These are phyloP conservation scores for Tolypocladium inflatum DNA, from an alignment of 2,329 filamentous ascomycete genomes.

Conservation along the genomic window DNA sequence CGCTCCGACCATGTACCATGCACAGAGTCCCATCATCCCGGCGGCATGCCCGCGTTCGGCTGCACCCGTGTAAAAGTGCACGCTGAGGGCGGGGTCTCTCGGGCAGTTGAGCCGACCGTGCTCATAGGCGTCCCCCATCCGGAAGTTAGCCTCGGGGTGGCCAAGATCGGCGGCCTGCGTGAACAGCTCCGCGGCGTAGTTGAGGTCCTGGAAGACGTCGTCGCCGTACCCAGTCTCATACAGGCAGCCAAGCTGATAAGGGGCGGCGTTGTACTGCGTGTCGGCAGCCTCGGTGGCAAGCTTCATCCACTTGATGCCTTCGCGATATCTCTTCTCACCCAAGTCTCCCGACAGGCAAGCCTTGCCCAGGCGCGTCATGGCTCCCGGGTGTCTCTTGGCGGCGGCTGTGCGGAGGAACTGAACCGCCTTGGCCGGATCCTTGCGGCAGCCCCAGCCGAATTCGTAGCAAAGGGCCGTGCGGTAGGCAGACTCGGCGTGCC, in stretches of 20 bases:
- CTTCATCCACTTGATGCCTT: constrained; percentile 95
- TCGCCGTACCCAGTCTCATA: constrained; percentile 93
- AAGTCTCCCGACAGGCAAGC: constrained; percentile 86
- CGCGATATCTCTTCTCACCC: constrained; percentile 75
- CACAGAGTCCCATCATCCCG: constrained; percentile 97
- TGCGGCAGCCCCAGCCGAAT: constrained; percentile 92
- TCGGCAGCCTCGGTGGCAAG: constrained; percentile 85
- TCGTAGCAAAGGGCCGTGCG: constrained; percentile 92
- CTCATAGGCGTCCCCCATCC: constrained; percentile 95
- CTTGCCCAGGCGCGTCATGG: constrained; percentile 84
- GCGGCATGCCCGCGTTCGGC: constrained; percentile 74
- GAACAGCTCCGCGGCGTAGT: constrained; percentile 86
- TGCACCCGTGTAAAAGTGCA: constrained; percentile 94
- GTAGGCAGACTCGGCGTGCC: constrained; percentile 92
- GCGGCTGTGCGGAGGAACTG: constrained; percentile 88
- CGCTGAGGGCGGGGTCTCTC: constrained; percentile 81
- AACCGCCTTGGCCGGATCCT: constrained; percentile 82
- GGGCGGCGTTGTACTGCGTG: constrained; percentile 81
- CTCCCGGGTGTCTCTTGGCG: constrained; percentile 89
- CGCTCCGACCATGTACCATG: constrained; percentile 96
- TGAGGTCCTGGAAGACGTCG: constrained; percentile 84
- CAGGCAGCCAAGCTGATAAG: constrained; percentile 79
- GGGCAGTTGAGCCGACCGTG: constrained; percentile 83
- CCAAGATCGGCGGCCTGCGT: constrained; percentile 90
- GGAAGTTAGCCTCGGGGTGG: constrained; percentile 74